Percentiles rank a stretch among this genome's conserved stretches.
Conservation (phyloP, 768 basidiomycete genomes). For the Boletus vermiculosoides region DNA sequence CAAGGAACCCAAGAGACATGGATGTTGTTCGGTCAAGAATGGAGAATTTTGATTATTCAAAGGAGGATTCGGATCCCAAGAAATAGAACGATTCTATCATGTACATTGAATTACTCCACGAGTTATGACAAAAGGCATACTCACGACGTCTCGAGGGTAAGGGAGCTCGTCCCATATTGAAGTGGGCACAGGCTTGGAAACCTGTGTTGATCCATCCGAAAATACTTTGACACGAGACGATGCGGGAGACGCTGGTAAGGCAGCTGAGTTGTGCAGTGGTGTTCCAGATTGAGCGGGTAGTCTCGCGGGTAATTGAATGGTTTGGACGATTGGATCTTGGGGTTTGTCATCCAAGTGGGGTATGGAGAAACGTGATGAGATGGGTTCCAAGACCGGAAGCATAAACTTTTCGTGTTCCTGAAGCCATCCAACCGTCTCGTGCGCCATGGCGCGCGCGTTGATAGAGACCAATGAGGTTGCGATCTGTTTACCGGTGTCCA, state of each 20-base stretch:
- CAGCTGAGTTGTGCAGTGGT: background rate
- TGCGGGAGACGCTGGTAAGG: background rate
- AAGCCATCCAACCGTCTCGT: constrained; percentile 12
- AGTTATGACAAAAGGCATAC: constrained; percentile 1
- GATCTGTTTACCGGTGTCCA: background rate
- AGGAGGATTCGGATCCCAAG: constrained; percentile 57
- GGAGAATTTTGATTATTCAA: constrained; percentile 43
- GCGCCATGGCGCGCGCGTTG: background rate
- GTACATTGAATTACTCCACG: constrained; percentile 3
- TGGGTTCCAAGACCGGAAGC: constrained; percentile 35
- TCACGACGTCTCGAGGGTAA: constrained; percentile 13
- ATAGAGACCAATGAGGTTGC: background rate
- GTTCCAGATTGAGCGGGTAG: constrained; percentile 1
- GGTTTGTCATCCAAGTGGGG: constrained; percentile 67
- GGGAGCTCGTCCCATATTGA: constrained; percentile 24
- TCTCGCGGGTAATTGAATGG: constrained; percentile 39
- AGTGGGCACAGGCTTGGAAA: background rate
- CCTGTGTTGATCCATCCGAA: background rate
- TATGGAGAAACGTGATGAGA: constrained; percentile 56
- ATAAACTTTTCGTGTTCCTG: constrained; percentile 17
- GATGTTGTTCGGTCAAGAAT: constrained; percentile 70
- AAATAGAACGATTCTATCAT: constrained; percentile 47
- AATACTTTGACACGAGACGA: background rate
- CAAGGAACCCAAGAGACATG: constrained; percentile 51
- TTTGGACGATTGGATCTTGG: constrained; percentile 75